These are phyloP conservation scores for Aspergillus olivimuriae DNA, from an alignment of 495 filamentous ascomycete species.

Conservation along the genomic window DNA sequence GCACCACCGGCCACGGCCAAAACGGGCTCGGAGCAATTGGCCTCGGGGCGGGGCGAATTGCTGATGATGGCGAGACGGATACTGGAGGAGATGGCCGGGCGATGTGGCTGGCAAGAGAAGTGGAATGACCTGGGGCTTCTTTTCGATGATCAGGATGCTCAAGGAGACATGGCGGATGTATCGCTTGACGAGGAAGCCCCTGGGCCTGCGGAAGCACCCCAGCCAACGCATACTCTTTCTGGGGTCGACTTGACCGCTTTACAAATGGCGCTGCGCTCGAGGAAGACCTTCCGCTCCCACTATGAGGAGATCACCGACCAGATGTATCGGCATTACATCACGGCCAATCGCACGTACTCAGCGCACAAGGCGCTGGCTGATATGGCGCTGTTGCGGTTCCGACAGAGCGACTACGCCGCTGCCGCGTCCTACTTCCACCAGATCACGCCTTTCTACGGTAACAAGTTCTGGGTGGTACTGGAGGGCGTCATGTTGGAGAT, in stretches of 20 bases:
- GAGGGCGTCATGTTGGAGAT: slow-evolving; percentile 80
- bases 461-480: slow-evolving; percentile 69
- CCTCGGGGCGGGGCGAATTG: slow-evolving; percentile 73
- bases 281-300: slow-evolving; percentile 44
- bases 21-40: slow-evolving; percentile 74
- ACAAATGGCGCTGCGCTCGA: slow-evolving; percentile 24
- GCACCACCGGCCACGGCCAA: slow-evolving; percentile 30
- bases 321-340: slow-evolving; percentile 64
- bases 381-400: slow-evolving; percentile 76
- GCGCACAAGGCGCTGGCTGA: slow-evolving; percentile 75
- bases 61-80: slow-evolving; percentile 71
- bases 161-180: slow-evolving; percentile 40
- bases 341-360: slow-evolving; percentile 69
- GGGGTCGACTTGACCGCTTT: slow-evolving; percentile 28
- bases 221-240: slow-evolving; percentile 34
- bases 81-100: slow-evolving; percentile 65
- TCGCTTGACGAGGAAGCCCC: slow-evolving; percentile 28
- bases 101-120: slow-evolving; percentile 69
- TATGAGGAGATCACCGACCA: slow-evolving; percentile 69
- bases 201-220: slow-evolving; percentile 18
- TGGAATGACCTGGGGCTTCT: slow-evolving; percentile 58
- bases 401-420: slow-evolving; percentile 57
- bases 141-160: slow-evolving; percentile 46
- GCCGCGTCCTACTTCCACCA: slow-evolving; percentile 76
- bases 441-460: slow-evolving; percentile 77